Evolutionary conservation across 2,329 filamentous ascomycete species (phyloP).

Genomic region (Claviceps africana): DNA sequence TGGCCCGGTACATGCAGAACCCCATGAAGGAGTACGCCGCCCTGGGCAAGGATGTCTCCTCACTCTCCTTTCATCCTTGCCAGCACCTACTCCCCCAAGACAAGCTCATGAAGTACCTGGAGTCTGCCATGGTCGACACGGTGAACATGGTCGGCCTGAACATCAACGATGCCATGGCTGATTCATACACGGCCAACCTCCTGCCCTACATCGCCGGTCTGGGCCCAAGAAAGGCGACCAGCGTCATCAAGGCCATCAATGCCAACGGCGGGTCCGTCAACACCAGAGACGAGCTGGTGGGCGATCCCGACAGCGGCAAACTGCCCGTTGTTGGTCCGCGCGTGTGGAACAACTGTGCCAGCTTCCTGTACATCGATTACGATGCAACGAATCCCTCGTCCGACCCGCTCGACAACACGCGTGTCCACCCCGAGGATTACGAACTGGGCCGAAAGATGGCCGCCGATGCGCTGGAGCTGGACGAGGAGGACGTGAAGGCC

Average conservation of each 20-base stretch:
- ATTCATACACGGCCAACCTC: constrained; percentile 71
- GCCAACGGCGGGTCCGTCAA: constrained; percentile 76
- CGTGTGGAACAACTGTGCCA: constrained; percentile 94
- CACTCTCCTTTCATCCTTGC: constrained; percentile 76
- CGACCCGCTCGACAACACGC: constrained; percentile 90
- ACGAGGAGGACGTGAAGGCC: constrained; percentile 94
- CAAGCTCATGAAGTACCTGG: constrained; percentile 71
- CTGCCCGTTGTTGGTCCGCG: constrained; percentile 71
- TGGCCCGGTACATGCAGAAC: constrained; percentile 87
- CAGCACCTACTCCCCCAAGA: constrained; percentile 82
- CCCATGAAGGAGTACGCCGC: constrained; percentile 94
- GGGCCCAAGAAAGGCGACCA: constrained; percentile 83
- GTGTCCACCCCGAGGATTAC: constrained; percentile 96
- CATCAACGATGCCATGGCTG: constrained; percentile 77
- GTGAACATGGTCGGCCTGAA: constrained; percentile 94
- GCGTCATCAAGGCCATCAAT: constrained; percentile 61
- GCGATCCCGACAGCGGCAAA: constrained; percentile 68
- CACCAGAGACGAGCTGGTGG: constrained; percentile 75
- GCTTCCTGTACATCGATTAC: constrained; percentile 83
- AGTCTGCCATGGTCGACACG: constrained; percentile 97
- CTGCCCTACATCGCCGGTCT: constrained; percentile 84
- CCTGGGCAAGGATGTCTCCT: constrained; percentile 74
- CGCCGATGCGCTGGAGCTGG: constrained; percentile 86
- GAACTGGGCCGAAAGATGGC: constrained; percentile 97
- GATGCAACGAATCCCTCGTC: constrained; percentile 69